A percentile compares a stretch with the other conserved stretches of the same genome.
Evolutionary conservation across 2,329 filamentous ascomycete genomes (phyloP).

Genomic region (Neofusicoccum cordaticola): DNA sequence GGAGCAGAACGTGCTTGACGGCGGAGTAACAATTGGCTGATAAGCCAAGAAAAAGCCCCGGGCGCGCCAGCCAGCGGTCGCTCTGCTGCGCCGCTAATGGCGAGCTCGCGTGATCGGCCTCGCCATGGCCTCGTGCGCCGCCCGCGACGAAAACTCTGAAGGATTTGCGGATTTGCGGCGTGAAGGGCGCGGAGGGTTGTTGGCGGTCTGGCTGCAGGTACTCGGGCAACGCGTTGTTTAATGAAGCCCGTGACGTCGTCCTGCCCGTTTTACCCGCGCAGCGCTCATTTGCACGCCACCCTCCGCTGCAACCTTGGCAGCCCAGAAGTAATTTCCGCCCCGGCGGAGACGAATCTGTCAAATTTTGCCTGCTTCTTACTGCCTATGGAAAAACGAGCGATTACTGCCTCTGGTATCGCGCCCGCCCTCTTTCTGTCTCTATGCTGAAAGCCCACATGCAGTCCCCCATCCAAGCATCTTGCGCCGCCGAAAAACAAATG

Average conservation of each 20-base stretch:
- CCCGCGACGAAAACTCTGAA: conserved; percentile 13
- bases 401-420: conserved; percentile 7
- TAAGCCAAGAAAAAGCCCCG: background rate
- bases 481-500: background rate
- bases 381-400: conserved; percentile 9
- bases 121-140: conserved; percentile 10
- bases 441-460: conserved; percentile 10
- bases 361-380: conserved; percentile 9
- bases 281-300: background rate
- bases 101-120: conserved; percentile 10
- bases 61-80: background rate
- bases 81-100: background rate
- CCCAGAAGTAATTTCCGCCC: conserved; percentile 6
- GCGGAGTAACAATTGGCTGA: background rate
- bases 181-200: background rate
- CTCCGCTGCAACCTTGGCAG: background rate
- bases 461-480: background rate
- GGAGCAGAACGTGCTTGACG: background rate
- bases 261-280: conserved; percentile 9
- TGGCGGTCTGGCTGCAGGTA: background rate
- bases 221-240: conserved; percentile 6
- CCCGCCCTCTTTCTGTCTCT: conserved; percentile 1
- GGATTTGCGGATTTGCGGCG: conserved; percentile 14
- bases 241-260: conserved; percentile 12
- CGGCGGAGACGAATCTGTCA: conserved; percentile 8